These are phyloP conservation scores for Aechmea fasciata DNA, from an alignment of 176 grass and related monocot species.

Conservation along the genomic window DNA sequence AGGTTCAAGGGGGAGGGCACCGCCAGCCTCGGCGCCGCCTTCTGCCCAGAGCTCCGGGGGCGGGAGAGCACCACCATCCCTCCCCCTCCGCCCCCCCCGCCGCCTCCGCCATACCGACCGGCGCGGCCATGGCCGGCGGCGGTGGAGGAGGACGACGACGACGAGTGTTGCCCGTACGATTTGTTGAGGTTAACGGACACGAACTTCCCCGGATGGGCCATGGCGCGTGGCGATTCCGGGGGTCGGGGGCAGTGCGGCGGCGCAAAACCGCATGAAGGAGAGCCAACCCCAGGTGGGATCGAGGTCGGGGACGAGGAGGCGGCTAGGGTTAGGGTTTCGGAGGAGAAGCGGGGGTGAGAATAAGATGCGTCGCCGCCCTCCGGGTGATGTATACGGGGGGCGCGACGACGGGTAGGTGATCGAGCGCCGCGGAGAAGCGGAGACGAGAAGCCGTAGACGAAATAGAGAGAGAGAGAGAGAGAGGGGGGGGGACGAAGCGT, in stretches of 20 bases:
- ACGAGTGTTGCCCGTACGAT: conserved; percentile 44
- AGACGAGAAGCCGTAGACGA: conserved; percentile 22
- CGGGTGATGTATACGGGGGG: conserved; percentile 17
- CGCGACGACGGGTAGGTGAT: conserved; percentile 19
- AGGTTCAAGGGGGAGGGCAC: conserved; percentile 93
- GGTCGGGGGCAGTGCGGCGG: conserved; percentile 16
- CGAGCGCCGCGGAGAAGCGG: conserved; percentile 20
- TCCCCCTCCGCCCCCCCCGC: conserved; percentile 32
- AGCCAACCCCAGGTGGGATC: conserved; percentile 25
- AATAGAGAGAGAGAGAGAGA: conserved; percentile 5
- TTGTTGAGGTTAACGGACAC: conserved; percentile 77
- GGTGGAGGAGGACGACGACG: conserved; percentile 17
- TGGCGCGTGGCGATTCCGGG: conserved; percentile 27
- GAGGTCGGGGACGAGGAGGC: neutral
- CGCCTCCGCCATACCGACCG: conserved; percentile 23
- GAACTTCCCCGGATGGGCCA: conserved; percentile 87
- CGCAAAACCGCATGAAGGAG: conserved; percentile 20
- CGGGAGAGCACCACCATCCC: conserved; percentile 88
- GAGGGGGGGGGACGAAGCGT: neutral
- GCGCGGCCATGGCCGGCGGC: conserved; percentile 25
- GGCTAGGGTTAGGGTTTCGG: neutral
- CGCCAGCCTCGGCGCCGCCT: conserved; percentile 68
- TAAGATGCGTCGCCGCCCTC: conserved; percentile 24
- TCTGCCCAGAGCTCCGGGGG: conserved; percentile 40
- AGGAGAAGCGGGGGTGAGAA: neutral